Base-by-base conservation (phyloP, 257 asterid species). In the Capsicum baccatum region DNA sequence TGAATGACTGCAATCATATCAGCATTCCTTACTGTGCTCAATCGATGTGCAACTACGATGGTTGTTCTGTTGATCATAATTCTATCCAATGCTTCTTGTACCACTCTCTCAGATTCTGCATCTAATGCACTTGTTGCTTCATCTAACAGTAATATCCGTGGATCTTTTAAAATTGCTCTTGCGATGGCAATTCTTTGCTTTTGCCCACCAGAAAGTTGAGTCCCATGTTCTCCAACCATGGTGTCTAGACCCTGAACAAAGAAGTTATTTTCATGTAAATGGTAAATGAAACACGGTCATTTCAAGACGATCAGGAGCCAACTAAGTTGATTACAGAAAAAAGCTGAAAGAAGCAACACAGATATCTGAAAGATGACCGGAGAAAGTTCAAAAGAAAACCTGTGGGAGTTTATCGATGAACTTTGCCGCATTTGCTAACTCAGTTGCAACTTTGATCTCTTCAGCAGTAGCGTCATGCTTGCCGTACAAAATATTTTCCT, bases 171-270 rank as follows among this genome's bases (percentile, higher is more conserved):
- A 68, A 94, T 93, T 57, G 98, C 98, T 84, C 98, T 87, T 64
- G 98, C 97, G 82, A 94, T 94, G 47, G 97, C 98, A 8, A 94
- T 88, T 85, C 98, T 91, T 83, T 94, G 98, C 90, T 94, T 94
- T 87, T 94, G 98, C 55, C 98, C 98, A 19, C 98, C 98, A 12
- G 98, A 94, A 69, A 94, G 97, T 89, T 93, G 98, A 79, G 98
- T 91, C 19, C 98, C 98, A 59, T 94, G 98, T 63, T 94, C 98
- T 44, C 98, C 97, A 70, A 94, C 98, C 90, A 81, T 89, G 37
- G 97, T 91, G 70, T 94, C 97, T 44, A 94, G 83, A 6, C 97
- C 98, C 97, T 94, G 87, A 84, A 63, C 9, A 58, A 6, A 44
- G 44, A 39, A 79, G 66, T n/a, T 26, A 26, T 26, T 55, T 59